A percentile compares a stretch with the other conserved stretches of the same genome.
These are phyloP conservation scores for Porphyrellus sp. DNA, from an alignment of 1,284 basidiomycete species.

Conservation along the genomic window DNA sequence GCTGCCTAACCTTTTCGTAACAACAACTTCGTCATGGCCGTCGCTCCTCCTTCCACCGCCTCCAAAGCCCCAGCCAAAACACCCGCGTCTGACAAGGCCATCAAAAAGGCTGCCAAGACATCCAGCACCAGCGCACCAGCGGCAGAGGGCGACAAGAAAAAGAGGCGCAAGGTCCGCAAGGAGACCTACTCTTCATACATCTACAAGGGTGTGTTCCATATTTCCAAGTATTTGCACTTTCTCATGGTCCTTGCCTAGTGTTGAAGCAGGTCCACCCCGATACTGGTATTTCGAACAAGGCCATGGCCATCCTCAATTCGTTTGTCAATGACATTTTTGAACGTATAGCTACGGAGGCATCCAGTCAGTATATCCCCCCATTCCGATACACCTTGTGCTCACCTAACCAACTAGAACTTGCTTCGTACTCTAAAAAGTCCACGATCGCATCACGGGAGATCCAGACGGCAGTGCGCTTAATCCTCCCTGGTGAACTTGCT, in stretches of 20 bases:
- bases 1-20: conserved; percentile 15
- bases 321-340: conserved; percentile 77
- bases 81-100: conserved; percentile 69
- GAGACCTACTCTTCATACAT: conserved; percentile 94
- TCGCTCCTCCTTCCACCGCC: conserved; percentile 54
- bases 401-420: conserved; percentile 50
- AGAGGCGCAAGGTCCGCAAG: conserved; percentile 83
- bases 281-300: conserved; percentile 80
- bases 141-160: conserved; percentile 78
- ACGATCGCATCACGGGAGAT: conserved; percentile 83
- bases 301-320: conserved; percentile 77
- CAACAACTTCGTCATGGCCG: conserved; percentile 44
- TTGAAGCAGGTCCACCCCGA: conserved; percentile 76
- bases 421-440: conserved; percentile 77
- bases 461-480: conserved; percentile 75
- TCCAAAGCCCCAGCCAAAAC: conserved; percentile 81
- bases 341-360: conserved; percentile 73
- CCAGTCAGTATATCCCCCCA: conserved; percentile 39
- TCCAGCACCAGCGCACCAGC: conserved; percentile 48
- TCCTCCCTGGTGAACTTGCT: conserved; percentile 69
- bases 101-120: conserved; percentile 81
- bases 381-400: neutral
- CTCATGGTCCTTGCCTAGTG: conserved; percentile 52
- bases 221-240: conserved; percentile 33
- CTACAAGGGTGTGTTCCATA: conserved; percentile 67